Evolutionary conservation across 345 rosid genomes (phyloP), one percentile per base, ranked within the genome.

Genomic region (Bruguiera gymnorhiza): DNA sequence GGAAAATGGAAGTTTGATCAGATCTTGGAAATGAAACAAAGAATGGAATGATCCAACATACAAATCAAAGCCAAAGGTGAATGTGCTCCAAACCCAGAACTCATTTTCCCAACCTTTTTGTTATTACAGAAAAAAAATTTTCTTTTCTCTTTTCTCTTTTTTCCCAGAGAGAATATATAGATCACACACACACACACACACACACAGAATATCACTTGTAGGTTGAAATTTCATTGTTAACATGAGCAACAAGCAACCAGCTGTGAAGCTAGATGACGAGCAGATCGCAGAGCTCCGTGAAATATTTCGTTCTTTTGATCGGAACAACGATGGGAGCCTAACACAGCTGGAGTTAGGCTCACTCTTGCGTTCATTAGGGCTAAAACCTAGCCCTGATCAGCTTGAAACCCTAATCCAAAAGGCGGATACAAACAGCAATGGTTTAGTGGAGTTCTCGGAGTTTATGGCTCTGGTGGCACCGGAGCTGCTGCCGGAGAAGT

Each of bases 261-360:
- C 80, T 23, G 80, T 66, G 74, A 74, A 82, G 79, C 73, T 88
- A 57, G 87, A 87, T 61, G 89, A 89, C 1, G 90, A 79, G 24
- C 96, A 92, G 71, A 83, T 89, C 60, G 75, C 85, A 3, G 91
- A 92, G 65, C 86, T 92, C 18, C 85, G 85, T 8, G 88, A 88
- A 63, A 86, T 88, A 62, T 92, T 92, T 73, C 83, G 94, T 8
- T 84, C 97, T 3, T 92, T 92, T 31, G 96, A 92, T 62, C 82
- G 86, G 68, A 85, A 89, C 86, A 82, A 82, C 50, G 94, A 89
- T 68, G 97, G 96, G 3, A 88, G 94, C 75, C 75, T 92, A 43
- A 92, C 97, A 0, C 89, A 88, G 68, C 87, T 88, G n/a, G 94
- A 92, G 82, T 82, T 92, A 7, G 92, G 94, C 32, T 92, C 96